phyloP scores from a whole-genome alignment of 108 stramenopile species.

The Pseudonitzschia pungens region DNA sequence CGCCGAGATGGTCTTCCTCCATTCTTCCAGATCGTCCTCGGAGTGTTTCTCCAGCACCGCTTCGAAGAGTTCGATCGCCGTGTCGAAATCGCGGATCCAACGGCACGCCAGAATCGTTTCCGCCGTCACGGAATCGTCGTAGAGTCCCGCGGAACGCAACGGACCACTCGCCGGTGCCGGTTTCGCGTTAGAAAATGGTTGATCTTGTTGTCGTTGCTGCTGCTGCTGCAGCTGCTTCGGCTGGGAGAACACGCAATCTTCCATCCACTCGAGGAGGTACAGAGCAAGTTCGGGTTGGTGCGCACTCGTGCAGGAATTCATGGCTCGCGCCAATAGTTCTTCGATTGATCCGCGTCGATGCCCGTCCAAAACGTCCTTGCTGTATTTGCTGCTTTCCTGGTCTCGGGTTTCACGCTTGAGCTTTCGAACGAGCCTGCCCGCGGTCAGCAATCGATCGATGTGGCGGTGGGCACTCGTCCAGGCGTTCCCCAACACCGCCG shows the following conservation, averaged over 20 bases:
- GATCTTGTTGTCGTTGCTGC: background rate
- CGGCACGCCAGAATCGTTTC: constrained; percentile 28
- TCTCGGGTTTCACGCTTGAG: background rate
- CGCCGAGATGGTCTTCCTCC: constrained; percentile 24
- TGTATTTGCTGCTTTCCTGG: background rate
- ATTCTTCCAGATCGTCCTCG: constrained; percentile 2
- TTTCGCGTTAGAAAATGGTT: background rate
- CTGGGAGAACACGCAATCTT: constrained; percentile 1
- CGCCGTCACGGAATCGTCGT: constrained; percentile 28
- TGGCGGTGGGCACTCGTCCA: constrained; percentile 24
- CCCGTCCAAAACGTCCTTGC: background rate
- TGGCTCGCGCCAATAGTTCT: constrained; percentile 21
- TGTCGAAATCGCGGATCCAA: constrained; percentile 15
- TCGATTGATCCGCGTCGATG: background rate
- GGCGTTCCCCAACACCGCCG: constrained; percentile 20
- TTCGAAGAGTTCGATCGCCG: constrained; percentile 22
- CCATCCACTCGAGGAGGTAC: constrained; percentile 15
- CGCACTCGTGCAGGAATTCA: constrained; percentile 28
- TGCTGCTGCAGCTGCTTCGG: constrained; percentile 6
- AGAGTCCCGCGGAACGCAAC: background rate
- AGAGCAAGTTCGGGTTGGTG: constrained; percentile 33
- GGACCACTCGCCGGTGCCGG: background rate
- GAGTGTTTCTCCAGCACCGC: constrained; percentile 5
- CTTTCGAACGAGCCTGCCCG: background rate
- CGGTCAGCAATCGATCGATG: constrained; percentile 15